Conservation (phyloP, 345 rosid genomes). For the Populus davidiana region DNA sequence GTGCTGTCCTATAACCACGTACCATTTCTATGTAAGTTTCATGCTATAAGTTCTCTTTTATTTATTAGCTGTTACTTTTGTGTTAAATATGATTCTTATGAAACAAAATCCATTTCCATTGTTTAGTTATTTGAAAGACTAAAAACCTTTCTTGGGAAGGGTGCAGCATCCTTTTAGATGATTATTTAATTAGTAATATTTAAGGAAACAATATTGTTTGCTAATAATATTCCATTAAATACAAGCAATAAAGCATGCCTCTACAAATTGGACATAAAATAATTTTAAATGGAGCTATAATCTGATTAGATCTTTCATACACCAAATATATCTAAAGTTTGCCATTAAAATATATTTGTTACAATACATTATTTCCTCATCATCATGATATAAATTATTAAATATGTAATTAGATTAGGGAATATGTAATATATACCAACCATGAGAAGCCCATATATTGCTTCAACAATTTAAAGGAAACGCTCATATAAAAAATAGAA, state of each 20-base stretch:
- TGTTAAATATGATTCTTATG: neutral
- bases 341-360: neutral
- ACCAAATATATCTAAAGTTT: neutral
- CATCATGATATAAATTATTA: neutral
- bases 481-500: neutral
- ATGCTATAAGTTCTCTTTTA: neutral
- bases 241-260: neutral
- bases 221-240: neutral
- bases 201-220: neutral
- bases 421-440: neutral
- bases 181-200: neutral
- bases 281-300: neutral
- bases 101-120: neutral
- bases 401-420: neutral
- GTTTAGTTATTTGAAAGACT: neutral
- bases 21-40: constrained; percentile 27
- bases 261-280: neutral
- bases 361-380: neutral
- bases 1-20: constrained; percentile 8
- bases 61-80: neutral
- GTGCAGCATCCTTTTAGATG: neutral
- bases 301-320: neutral
- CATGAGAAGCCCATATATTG: neutral
- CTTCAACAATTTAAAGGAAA: neutral
- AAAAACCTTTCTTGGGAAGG: neutral